These are phyloP conservation scores for Coprinopsis marcescibilis DNA, from an alignment of 768 basidiomycete genomes.

Conservation along the genomic window DNA sequence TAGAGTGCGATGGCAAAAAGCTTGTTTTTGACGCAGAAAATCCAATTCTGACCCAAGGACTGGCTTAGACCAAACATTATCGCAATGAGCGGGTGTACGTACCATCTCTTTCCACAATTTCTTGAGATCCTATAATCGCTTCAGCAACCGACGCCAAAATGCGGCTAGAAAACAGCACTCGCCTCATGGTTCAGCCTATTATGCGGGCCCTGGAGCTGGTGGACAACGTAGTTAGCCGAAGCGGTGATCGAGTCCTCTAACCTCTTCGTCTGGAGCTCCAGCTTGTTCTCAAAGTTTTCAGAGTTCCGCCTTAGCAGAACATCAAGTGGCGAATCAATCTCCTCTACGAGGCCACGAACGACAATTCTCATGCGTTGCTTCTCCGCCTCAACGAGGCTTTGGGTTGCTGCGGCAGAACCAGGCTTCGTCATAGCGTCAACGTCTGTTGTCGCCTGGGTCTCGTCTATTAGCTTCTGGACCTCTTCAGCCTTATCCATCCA, in stretches of 20 bases:
- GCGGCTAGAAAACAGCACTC: background rate
- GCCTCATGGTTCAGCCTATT: conserved; percentile 15
- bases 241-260: conserved; percentile 10
- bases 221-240: conserved; percentile 12
- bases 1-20: conserved; percentile 16
- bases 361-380: background rate
- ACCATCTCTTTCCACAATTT: conserved; percentile 15
- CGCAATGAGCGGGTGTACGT: background rate
- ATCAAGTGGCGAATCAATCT: conserved; percentile 9
- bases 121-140: background rate
- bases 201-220: conserved; percentile 14
- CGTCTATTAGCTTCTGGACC: conserved; percentile 10
- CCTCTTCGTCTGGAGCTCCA: conserved; percentile 11
- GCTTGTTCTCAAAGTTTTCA: conserved; percentile 12
- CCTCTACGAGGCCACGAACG: conserved; percentile 7
- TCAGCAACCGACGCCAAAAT: background rate
- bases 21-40: conserved; percentile 21
- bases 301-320: conserved; percentile 11
- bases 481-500: conserved; percentile 13
- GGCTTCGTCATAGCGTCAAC: background rate
- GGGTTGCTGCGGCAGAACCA: background rate
- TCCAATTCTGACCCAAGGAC: conserved; percentile 13
- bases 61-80: background rate
- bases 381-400: background rate
- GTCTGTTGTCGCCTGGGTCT: conserved; percentile 12